Conservation (phyloP, 169 alveolate species). For the Plasmodium gaboni region DNA sequence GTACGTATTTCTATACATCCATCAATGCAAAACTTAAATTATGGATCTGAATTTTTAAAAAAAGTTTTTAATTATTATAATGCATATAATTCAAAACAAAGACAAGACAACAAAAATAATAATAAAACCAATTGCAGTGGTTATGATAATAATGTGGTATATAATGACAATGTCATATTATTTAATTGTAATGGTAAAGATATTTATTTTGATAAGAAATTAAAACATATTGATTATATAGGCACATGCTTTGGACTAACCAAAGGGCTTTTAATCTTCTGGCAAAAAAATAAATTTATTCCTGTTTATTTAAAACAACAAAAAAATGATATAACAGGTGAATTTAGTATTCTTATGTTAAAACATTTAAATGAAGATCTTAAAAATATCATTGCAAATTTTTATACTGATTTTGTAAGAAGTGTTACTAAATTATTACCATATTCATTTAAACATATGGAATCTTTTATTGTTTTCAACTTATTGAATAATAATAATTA, state of each 20-base stretch:
- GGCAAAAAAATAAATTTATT: constrained; percentile 94
- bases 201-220: constrained; percentile 79
- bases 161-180: constrained; percentile 27
- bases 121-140: too few species aligned
- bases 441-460: constrained; percentile 30
- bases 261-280: constrained; percentile 93
- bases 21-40: constrained; percentile 96
- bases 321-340: constrained; percentile 98
- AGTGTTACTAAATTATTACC: constrained; percentile 34
- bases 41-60: constrained; percentile 96
- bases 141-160: too few species aligned
- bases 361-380: constrained; percentile 76
- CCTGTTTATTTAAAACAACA: constrained; percentile 96
- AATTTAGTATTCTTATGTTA: constrained; percentile 95
- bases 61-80: constrained; percentile 47
- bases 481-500: constrained; percentile 28
- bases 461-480: constrained; percentile 42
- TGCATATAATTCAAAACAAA: constrained; percentile 51
- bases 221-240: constrained; percentile 92
- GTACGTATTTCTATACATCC: constrained; percentile 99
- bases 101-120: constrained; percentile 1
- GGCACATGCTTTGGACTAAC: constrained; percentile 99
- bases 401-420: constrained; percentile 42
- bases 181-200: constrained; percentile 27
- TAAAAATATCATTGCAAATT: constrained; percentile 26